A percentile compares a stretch with the other conserved stretches of the same genome.
phyloP scores from a whole-genome alignment of 148 eudicot species.

The Camellia granthamiana region DNA sequence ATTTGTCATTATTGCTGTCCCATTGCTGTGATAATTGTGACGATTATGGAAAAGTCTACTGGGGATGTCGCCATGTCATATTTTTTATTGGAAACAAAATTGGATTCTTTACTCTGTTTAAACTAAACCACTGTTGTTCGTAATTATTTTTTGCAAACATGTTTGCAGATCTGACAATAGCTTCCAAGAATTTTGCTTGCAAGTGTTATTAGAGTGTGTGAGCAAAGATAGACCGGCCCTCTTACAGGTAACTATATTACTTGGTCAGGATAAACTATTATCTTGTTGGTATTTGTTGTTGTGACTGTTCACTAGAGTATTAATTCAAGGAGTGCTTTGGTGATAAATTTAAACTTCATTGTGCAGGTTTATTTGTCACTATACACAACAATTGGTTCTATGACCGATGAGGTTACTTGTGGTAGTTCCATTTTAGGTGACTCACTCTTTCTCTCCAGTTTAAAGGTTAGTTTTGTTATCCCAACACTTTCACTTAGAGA shows the following conservation, averaged over 20 bases:
- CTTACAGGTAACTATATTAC: slow-evolving; percentile 53
- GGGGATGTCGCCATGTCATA: no score
- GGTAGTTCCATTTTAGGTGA: slow-evolving; percentile 37
- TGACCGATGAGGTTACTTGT: slow-evolving; percentile 61
- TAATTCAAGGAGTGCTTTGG: no score
- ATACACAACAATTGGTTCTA: slow-evolving; percentile 62
- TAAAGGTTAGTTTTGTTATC: slow-evolving; percentile 55
- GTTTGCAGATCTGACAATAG: slow-evolving; percentile 67
- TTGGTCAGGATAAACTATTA: background rate
- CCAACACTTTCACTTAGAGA: background rate
- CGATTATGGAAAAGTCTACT: no score
- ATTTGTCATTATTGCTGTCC: no score
- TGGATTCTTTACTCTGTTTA: background rate
- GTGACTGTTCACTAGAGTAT: background rate
- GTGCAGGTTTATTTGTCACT: slow-evolving; percentile 85
- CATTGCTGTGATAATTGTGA: no score
- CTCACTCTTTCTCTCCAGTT: slow-evolving; percentile 56
- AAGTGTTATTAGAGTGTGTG: slow-evolving; percentile 93
- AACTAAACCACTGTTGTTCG: background rate
- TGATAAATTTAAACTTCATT: background rate
- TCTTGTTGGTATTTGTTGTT: background rate
- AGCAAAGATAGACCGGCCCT: slow-evolving; percentile 97
- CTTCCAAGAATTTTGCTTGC: slow-evolving; percentile 92
- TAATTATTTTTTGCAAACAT: background rate
- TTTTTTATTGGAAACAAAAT: no score